Evolutionary conservation across 179 eudicot genomes (phyloP).

Genomic region (Beta corolliflora): DNA sequence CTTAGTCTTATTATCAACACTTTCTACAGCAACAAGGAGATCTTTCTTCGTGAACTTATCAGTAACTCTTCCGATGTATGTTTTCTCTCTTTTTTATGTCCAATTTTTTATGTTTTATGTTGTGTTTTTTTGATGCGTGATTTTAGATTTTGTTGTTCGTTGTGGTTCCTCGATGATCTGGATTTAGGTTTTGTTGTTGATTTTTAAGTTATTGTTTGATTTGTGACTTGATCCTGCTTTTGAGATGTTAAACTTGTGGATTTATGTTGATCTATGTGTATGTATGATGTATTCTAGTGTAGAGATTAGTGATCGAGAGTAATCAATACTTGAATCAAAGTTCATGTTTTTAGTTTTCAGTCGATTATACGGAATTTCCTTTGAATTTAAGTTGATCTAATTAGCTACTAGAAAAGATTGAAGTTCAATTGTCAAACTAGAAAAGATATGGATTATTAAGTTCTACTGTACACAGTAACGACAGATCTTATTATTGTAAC

Average conservation of each 20-base stretch:
- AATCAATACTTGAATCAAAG: background rate
- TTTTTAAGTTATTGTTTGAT: too few relatives aligned
- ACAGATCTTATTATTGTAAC: too few relatives aligned
- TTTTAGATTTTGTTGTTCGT: background rate
- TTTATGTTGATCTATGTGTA: background rate
- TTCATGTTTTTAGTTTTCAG: background rate
- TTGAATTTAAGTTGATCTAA: background rate
- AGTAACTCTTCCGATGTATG: conserved; percentile 66
- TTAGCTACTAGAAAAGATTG: too few relatives aligned
- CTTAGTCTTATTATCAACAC: conserved; percentile 61
- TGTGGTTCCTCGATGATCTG: background rate
- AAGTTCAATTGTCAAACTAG: background rate
- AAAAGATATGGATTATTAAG: too few relatives aligned
- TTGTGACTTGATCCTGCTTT: background rate
- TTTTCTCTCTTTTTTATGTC: too few relatives aligned
- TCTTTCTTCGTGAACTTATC: conserved; percentile 61
- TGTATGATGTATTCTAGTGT: background rate
- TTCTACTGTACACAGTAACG: too few relatives aligned
- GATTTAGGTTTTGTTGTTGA: background rate
- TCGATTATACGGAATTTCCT: too few relatives aligned
- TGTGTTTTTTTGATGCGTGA: background rate
- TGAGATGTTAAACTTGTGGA: background rate
- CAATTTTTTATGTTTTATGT: too few relatives aligned
- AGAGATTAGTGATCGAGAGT: background rate
- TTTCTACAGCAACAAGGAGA: conserved; percentile 61